These are phyloP conservation scores for Malassezia psittaci DNA, from an alignment of 1,284 basidiomycete genomes.

Conservation along the genomic window DNA sequence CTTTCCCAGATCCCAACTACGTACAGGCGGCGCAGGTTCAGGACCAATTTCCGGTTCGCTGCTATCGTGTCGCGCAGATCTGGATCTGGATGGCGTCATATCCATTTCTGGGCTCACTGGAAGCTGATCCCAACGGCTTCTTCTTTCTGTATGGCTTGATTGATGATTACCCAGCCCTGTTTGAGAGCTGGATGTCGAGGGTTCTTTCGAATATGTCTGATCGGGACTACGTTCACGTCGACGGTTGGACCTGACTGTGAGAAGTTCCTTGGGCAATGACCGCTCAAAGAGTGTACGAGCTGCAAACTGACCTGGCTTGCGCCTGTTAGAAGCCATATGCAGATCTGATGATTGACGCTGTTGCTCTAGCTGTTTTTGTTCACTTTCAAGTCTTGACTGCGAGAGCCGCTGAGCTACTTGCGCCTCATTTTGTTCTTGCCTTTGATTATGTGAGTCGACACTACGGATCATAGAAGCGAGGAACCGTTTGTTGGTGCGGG, in stretches of 20 bases:
- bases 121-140: not conserved
- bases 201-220: not conserved
- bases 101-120: too few species aligned
- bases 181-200: not conserved
- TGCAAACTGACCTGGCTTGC: not conserved
- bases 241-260: too few species aligned
- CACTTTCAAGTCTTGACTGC: not conserved
- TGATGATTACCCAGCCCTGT: not conserved
- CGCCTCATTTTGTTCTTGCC: conserved; percentile 1
- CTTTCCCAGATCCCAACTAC: conserved; percentile 16
- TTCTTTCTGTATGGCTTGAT: not conserved
- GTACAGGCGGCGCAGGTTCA: not conserved
- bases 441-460: conserved; percentile 16
- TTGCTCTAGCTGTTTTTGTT: too few species aligned
- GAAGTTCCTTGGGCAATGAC: not conserved
- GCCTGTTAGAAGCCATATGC: too few species aligned
- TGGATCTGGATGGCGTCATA: too few species aligned
- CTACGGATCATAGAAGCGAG: conserved; percentile 15
- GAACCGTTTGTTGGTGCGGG: conserved; percentile 15
- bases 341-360: too few species aligned
- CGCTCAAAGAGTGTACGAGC: not conserved
- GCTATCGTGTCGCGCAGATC: too few species aligned
- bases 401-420: not conserved
- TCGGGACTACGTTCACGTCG: not conserved
- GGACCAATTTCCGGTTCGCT: not conserved